Evolutionary conservation across 2,329 filamentous ascomycete genomes (phyloP), one percentile per base, ranked within the genome.

Genomic region (Clarireedia homoeocarpa): DNA sequence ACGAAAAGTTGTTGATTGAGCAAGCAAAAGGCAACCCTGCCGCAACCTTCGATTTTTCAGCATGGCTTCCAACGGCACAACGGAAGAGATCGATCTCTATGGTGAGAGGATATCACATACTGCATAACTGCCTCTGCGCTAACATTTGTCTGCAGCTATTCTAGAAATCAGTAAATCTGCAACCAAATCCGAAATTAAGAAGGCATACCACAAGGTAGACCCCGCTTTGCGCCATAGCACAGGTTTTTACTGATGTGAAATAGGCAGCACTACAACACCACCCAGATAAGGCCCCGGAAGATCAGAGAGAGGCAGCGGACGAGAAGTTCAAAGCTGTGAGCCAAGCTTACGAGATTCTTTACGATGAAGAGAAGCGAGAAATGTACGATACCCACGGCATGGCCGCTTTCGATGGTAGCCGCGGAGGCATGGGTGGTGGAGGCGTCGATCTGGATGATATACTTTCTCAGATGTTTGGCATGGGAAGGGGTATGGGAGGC

Each of bases 281-380:
- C 69, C 94, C 94, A 48, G 94, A 99, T 75, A 99, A 99, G 76
- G 94, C 95, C 56, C 79, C 91, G 65, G 89, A 92, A 72, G 84
- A 88, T 27, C 84, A 91, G 69, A 86, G 92, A 64, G 85, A 85
- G 69, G 88, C 86, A 63, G 90, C 94, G 59, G 94, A 97, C 72
- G 79, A 85, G 69, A 91, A 86, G 69, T 99, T 99, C 84, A 99
- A 99, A 75, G 77, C 85, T 55, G 86, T 95, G 57, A 91, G 88
- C 58, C 87, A 95, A 74, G 94, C 94, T 65, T 99, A 99, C 77
- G 94, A 99, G 71, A 97, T 99, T 70, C 89, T 99, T 55, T 87
- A 84, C 74, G 92, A 99, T 78, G 92, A 97, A 61, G 84, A 97
- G 60, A 96, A 95, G 73, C 87, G 94, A 67, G 81, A 88, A 56